Percentiles rank a stretch among this genome's conserved stretches.
Conservation (phyloP, 169 alveolate genomes). For the Perkinsus chesapeaki region DNA sequence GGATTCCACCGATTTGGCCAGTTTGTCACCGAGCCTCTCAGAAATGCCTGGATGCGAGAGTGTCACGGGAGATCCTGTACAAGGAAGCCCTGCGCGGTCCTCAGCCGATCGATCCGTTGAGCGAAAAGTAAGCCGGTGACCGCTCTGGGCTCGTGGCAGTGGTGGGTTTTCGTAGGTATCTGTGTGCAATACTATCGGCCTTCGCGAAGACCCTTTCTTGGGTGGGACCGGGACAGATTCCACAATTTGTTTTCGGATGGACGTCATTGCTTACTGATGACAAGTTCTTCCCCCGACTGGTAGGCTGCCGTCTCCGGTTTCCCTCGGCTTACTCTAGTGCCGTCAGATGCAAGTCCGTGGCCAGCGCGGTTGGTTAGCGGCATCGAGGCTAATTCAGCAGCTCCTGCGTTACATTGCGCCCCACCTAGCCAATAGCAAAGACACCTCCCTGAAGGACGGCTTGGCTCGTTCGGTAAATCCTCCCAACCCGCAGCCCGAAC, state of each 20-base stretch:
- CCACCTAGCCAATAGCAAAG: not conserved
- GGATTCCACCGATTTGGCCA: not conserved
- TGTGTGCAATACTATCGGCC: not conserved
- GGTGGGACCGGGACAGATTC: not conserved
- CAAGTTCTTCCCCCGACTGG: not conserved
- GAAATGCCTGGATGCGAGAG: not conserved
- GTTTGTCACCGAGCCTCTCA: not conserved
- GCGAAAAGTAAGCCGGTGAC: not conserved
- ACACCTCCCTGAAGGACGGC: not conserved
- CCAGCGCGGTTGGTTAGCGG: not conserved
- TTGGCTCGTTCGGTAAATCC: not conserved
- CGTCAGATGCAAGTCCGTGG: conserved; percentile 1
- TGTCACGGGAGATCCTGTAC: not conserved
- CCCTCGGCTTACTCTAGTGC: not conserved
- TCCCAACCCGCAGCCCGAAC: not conserved
- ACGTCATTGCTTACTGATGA: not conserved
- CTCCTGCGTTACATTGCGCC: not conserved
- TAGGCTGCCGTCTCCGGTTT: not conserved
- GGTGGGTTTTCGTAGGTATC: not conserved
- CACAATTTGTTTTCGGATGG: not conserved
- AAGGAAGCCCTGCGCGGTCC: not conserved
- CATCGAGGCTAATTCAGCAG: not conserved
- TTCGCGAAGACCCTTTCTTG: not conserved
- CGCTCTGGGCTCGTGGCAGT: no score
- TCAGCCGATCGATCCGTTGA: not conserved